Evolutionary conservation across 176 grass and related monocot genomes (phyloP).

Genomic region (Juncus inflexus): DNA sequence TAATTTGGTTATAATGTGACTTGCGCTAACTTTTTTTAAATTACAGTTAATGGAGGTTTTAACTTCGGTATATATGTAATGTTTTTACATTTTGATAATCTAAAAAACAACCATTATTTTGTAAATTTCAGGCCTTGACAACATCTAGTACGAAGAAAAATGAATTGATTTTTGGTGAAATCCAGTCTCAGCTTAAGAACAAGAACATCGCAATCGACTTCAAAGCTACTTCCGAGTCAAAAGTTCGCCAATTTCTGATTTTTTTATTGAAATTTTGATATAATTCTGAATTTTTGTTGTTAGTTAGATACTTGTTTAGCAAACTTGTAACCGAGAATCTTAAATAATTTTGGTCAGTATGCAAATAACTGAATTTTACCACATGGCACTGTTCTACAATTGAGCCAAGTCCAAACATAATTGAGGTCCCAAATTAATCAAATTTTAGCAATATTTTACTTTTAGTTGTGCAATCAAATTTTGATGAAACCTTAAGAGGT

Average conservation of each 20-base stretch:
- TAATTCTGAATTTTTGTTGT: background rate
- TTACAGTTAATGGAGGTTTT: background rate
- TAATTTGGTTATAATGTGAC: too few species aligned
- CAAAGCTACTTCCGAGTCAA: constrained; percentile 26
- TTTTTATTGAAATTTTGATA: background rate
- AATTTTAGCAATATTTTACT: too few species aligned
- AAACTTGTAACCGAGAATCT: too few species aligned
- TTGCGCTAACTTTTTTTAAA: too few species aligned
- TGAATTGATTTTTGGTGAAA: constrained; percentile 27
- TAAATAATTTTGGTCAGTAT: too few species aligned
- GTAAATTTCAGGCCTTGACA: constrained; percentile 25
- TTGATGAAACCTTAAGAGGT: too few species aligned
- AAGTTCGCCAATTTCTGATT: constrained; percentile 14
- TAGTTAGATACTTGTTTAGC: too few species aligned
- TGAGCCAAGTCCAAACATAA: too few species aligned
- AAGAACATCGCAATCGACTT: constrained; percentile 29
- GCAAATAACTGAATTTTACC: too few species aligned
- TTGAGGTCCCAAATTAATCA: too few species aligned
- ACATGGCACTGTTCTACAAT: too few species aligned
- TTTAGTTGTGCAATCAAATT: too few species aligned
- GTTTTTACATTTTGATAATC: background rate
- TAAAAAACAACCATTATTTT: background rate
- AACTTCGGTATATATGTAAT: background rate
- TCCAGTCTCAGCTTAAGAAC: constrained; percentile 20
- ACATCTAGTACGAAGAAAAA: constrained; percentile 27